Evolutionary conservation across 257 asterid genomes (phyloP).

Genomic region (Ehretia macrophylla): DNA sequence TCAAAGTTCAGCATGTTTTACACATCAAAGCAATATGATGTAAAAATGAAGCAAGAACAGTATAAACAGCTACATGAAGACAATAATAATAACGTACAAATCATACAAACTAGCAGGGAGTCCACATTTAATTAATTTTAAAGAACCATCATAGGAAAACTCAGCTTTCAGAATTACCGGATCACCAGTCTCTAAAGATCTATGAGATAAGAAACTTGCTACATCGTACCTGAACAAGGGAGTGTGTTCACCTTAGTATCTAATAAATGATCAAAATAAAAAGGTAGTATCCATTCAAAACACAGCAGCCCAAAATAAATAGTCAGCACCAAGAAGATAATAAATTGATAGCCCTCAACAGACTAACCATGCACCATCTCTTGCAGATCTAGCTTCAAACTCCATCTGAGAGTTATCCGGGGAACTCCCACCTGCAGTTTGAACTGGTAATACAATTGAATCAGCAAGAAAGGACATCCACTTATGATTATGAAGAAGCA

Average conservation of each 20-base stretch:
- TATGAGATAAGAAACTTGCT: constrained; percentile 61
- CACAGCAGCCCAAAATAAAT: neutral
- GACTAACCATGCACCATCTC: constrained; percentile 91
- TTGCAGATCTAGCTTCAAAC: constrained; percentile 90
- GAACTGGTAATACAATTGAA: constrained; percentile 30
- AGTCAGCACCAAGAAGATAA: neutral
- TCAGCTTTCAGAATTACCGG: constrained; percentile 53
- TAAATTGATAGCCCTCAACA: neutral
- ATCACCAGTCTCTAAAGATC: constrained; percentile 65
- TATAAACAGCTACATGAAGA: neutral
- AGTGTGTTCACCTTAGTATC: neutral
- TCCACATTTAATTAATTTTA: neutral
- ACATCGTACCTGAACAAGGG: constrained; percentile 65
- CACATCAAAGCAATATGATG: neutral
- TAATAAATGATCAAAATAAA: too few relatives aligned
- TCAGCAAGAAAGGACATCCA: neutral
- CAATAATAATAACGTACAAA: neutral
- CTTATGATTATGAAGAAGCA: neutral
- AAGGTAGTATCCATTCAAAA: neutral
- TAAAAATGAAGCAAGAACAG: neutral
- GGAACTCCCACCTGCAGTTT: constrained; percentile 45
- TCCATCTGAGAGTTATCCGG: constrained; percentile 69
- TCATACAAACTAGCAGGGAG: neutral
- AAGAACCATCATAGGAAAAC: neutral
- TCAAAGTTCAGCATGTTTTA: neutral